phyloP scores from a whole-genome alignment of 345 rosid species.

The Boechera retrofracta region DNA sequence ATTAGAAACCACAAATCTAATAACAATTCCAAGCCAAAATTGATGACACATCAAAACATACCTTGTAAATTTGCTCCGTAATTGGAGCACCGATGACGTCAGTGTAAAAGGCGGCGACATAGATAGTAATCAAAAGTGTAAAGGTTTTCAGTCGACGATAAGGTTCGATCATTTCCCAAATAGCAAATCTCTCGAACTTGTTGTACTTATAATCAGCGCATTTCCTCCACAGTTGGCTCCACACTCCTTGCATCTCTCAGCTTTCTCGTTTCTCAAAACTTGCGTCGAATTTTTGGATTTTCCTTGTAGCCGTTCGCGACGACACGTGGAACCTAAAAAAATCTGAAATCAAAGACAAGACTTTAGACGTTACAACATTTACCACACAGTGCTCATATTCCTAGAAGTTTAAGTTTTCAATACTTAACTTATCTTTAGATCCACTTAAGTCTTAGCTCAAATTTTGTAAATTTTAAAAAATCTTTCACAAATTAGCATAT shows the following conservation, averaged over 20 bases:
- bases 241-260: constrained; percentile 48
- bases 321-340: constrained; percentile 34
- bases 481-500: background rate
- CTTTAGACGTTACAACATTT: background rate
- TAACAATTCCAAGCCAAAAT: background rate
- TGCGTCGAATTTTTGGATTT: background rate
- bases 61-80: constrained; percentile 92
- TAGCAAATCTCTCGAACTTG: constrained; percentile 40
- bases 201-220: constrained; percentile 75
- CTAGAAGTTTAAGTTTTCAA: background rate
- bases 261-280: constrained; percentile 11
- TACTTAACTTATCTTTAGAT: background rate
- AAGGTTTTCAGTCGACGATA: constrained; percentile 84
- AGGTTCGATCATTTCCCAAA: constrained; percentile 86
- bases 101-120: constrained; percentile 84
- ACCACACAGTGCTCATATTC: constrained; percentile 20
- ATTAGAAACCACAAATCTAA: background rate
- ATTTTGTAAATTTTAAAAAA: background rate
- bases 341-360: background rate
- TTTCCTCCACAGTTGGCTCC: constrained; percentile 85
- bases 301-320: constrained; percentile 1
- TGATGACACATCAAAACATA: constrained; percentile 10
- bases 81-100: constrained; percentile 82
- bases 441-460: background rate
- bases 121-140: constrained; percentile 67